Evolutionary conservation across 176 grass and related monocot species (phyloP).

Genomic region (Tillandsia fasciculata): DNA sequence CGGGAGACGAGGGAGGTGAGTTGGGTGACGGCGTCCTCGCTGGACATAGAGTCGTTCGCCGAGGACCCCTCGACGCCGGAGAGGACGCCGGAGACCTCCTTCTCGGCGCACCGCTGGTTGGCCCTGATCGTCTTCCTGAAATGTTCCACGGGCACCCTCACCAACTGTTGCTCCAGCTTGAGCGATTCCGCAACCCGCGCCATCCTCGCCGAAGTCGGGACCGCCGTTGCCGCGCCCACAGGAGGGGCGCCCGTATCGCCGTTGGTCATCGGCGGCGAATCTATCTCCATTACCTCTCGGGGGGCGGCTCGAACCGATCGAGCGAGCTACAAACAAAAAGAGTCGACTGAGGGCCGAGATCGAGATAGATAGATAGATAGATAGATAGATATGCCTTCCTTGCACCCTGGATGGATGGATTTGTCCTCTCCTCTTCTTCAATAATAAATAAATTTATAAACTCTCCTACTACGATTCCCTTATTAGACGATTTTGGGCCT

Average conservation of each 20-base stretch:
- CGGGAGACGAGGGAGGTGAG: constrained; percentile 84
- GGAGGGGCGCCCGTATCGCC: constrained; percentile 4
- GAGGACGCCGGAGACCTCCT: constrained; percentile 67
- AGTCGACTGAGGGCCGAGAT: not conserved
- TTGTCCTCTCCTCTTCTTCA: not conserved
- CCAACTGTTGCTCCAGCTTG: constrained; percentile 77
- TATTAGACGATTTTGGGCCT: too few relatives aligned
- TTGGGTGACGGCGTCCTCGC: constrained; percentile 37
- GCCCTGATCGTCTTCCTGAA: constrained; percentile 62
- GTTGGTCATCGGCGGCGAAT: constrained; percentile 43
- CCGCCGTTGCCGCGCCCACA: constrained; percentile 5
- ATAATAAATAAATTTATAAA: too few relatives aligned
- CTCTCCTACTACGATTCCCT: too few relatives aligned
- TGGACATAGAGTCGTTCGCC: not conserved
- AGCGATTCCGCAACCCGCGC: constrained; percentile 52
- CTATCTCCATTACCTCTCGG: constrained; percentile 84
- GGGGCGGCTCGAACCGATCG: too few relatives aligned
- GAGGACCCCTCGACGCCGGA: constrained; percentile 35
- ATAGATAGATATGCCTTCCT: not conserved
- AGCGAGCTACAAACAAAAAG: not conserved
- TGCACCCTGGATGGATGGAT: not conserved
- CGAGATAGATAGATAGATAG: not conserved
- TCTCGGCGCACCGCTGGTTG: constrained; percentile 66
- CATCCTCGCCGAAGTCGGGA: constrained; percentile 26
- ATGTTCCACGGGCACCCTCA: constrained; percentile 80